phyloP scores from a whole-genome alignment of 1,284 basidiomycete genomes.

The Leccinum proliferum region DNA sequence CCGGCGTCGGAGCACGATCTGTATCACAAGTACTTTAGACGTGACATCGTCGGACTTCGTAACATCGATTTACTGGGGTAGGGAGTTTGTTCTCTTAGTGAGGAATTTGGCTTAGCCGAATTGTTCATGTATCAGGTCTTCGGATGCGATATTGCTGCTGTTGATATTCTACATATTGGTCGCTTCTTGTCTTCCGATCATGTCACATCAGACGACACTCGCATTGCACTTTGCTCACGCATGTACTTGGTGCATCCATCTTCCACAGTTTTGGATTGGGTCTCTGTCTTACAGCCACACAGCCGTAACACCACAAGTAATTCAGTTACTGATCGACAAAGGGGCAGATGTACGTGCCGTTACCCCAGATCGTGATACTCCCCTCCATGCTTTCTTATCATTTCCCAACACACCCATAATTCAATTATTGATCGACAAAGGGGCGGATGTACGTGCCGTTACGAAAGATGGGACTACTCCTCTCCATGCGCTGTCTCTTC shows the following conservation, averaged over 20 bases:
- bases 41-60: constrained; percentile 78
- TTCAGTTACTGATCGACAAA: too few species aligned
- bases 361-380: too few species aligned
- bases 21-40: constrained; percentile 85
- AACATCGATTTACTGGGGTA: constrained; percentile 87
- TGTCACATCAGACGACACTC: constrained; percentile 41
- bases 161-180: constrained; percentile 50
- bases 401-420: too few species aligned
- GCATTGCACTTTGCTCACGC: constrained; percentile 79
- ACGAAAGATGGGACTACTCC: too few species aligned
- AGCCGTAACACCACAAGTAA: too few species aligned
- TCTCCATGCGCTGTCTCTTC: too few species aligned
- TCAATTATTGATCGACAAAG: too few species aligned
- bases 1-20: constrained; percentile 80
- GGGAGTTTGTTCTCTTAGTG: constrained; percentile 17
- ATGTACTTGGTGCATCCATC: constrained; percentile 67
- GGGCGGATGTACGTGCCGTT: too few species aligned
- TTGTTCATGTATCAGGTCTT: constrained; percentile 39
- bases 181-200: constrained; percentile 40
- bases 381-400: too few species aligned
- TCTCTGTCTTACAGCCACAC: constrained; percentile 19
- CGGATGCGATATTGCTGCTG: constrained; percentile 64
- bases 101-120: constrained; percentile 21
- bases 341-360: too few species aligned
- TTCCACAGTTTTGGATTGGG: constrained; percentile 92